Conservation (phyloP, 257 asterid genomes). For the Cruciata laevipes region DNA sequence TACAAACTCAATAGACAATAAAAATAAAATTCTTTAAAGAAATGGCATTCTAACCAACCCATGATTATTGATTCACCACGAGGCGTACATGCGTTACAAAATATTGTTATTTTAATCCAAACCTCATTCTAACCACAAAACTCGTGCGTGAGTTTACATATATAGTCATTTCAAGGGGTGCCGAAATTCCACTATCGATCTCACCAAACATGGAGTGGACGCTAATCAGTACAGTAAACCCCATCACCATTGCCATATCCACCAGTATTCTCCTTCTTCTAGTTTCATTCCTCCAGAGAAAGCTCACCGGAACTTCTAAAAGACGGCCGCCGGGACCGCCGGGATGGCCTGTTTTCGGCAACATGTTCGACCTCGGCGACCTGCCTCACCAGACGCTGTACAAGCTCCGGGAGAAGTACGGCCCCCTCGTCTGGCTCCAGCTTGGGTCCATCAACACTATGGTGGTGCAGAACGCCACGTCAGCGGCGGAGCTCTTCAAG, state of each 20-base stretch:
- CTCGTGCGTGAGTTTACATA: background rate
- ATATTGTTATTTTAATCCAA: background rate
- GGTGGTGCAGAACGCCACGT: slow-evolving; percentile 32
- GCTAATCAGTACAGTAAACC: slow-evolving; percentile 19
- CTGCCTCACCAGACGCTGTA: slow-evolving; percentile 39
- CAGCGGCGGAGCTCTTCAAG: slow-evolving; percentile 51
- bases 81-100: background rate
- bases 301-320: background rate
- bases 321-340: slow-evolving; percentile 45
- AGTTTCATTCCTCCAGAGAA: slow-evolving; percentile 8
- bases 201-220: slow-evolving; percentile 18
- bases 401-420: slow-evolving; percentile 27
- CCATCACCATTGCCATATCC: slow-evolving; percentile 26
- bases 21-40: no score
- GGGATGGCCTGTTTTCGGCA: slow-evolving; percentile 45
- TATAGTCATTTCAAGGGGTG: background rate
- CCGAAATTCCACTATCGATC: background rate
- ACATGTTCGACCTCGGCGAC: slow-evolving; percentile 43
- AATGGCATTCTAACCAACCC: background rate
- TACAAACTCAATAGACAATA: no score
- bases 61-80: slow-evolving; percentile 10
- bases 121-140: background rate
- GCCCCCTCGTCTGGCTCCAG: slow-evolving; percentile 42
- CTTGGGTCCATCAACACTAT: slow-evolving; percentile 46
- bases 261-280: slow-evolving; percentile 26